Conservation (phyloP, 805 yeast genomes). For the Candida methanosorbosa region DNA sequence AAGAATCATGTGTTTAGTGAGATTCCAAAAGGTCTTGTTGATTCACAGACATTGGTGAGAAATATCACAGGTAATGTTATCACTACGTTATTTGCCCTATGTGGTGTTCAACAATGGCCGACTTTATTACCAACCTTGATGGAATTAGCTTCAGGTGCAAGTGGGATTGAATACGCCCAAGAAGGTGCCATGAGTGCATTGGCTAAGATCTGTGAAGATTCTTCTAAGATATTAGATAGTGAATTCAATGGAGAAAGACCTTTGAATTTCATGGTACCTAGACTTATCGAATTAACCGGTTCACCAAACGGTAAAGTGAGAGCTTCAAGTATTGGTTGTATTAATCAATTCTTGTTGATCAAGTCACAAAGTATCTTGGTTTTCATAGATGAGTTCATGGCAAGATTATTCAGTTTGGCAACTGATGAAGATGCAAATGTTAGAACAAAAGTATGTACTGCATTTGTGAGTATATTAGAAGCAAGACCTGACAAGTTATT, state of each 20-base stretch:
- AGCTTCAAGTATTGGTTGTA: conserved; percentile 57
- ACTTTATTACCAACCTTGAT: conserved; percentile 60
- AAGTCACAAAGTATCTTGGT: conserved; percentile 58
- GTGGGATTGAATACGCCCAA: conserved; percentile 34
- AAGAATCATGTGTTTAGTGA: conserved; percentile 27
- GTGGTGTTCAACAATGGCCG: conserved; percentile 70
- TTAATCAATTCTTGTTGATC: conserved; percentile 67
- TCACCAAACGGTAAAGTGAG: conserved; percentile 40
- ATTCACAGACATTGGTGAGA: conserved; percentile 52
- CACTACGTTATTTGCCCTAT: conserved; percentile 63
- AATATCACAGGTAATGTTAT: conserved; percentile 89
- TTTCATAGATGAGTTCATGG: conserved; percentile 58
- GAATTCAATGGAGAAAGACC: conserved; percentile 64
- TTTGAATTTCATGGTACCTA: conserved; percentile 55
- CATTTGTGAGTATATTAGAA: conserved; percentile 66
- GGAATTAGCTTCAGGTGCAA: conserved; percentile 43
- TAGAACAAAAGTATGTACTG: conserved; percentile 65
- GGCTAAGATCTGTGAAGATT: conserved; percentile 86
- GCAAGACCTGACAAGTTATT: conserved; percentile 70
- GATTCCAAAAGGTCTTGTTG: conserved; percentile 40
- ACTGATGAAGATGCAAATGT: conserved; percentile 49
- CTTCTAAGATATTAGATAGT: conserved; percentile 52
- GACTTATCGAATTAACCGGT: conserved; percentile 44
- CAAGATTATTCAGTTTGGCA: conserved; percentile 62
- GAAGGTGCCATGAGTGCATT: conserved; percentile 80